Conservation (phyloP, 208 protist species). For the Trypanosoma cruzi region DNA sequence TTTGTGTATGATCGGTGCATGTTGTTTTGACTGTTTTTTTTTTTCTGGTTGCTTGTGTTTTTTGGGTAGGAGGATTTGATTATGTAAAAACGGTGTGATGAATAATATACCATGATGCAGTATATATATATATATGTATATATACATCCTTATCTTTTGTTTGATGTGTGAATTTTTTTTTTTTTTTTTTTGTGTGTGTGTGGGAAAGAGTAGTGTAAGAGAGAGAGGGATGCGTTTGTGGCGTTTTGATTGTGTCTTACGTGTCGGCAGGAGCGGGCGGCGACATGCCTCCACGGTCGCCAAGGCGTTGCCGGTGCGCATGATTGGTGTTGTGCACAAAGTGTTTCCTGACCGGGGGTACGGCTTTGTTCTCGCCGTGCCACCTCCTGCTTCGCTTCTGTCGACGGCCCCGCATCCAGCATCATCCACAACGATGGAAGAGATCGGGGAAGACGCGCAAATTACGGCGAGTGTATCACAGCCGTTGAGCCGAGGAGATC, state of each 20-base stretch:
- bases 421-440: not conserved
- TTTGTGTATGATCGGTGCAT: not conserved
- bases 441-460: not conserved
- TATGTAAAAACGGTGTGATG: not conserved
- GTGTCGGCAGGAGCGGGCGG: not conserved
- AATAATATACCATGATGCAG: too few species aligned
- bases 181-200: slow-evolving; percentile 10
- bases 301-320: not conserved
- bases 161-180: slow-evolving; percentile 24
- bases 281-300: not conserved
- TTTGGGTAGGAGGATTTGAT: not conserved
- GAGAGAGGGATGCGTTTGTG: not conserved
- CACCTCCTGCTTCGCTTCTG: slow-evolving; percentile 10
- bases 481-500: not conserved
- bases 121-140: too few species aligned
- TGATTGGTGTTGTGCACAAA: slow-evolving; percentile 22
- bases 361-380: slow-evolving; percentile 15
- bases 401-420: not conserved
- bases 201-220: not conserved
- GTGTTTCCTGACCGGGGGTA: slow-evolving; percentile 28
- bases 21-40: slow-evolving; percentile 6
- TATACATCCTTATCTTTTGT: not conserved
- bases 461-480: too few species aligned
- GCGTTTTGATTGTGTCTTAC: not conserved
- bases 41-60: not conserved